Conservation (phyloP, 2,329 filamentous ascomycete genomes). For the Colletotrichum shisoi region DNA sequence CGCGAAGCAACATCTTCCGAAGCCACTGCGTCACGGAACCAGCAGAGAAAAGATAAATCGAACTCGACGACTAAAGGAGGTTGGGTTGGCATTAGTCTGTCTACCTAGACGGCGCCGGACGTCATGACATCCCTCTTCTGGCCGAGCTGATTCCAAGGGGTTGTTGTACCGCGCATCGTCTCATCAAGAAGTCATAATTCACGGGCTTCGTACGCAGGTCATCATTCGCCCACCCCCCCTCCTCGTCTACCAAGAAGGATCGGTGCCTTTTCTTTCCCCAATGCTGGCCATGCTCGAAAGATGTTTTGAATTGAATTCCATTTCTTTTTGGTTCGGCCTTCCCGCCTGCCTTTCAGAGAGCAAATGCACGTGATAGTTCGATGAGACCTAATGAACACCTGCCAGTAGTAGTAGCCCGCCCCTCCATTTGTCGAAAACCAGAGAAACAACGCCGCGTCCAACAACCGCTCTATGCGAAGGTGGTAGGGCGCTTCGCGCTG, state of each 20-base stretch:
- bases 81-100: constrained; percentile 18
- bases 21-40: background rate
- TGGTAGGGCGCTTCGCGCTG: constrained; percentile 89
- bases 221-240: constrained; percentile 22
- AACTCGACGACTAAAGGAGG: background rate
- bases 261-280: constrained; percentile 20
- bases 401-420: constrained; percentile 57
- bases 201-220: constrained; percentile 37
- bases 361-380: constrained; percentile 68
- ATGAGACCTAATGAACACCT: constrained; percentile 69
- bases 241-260: constrained; percentile 26
- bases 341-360: constrained; percentile 56
- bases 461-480: constrained; percentile 83
- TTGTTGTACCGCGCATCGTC: constrained; percentile 17
- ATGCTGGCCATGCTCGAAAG: constrained; percentile 33
- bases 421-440: constrained; percentile 52
- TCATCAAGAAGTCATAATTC: constrained; percentile 37
- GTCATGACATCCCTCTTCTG: constrained; percentile 19
- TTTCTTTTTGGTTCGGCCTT: constrained; percentile 43
- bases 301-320: constrained; percentile 50
- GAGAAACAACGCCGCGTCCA: constrained; percentile 55
- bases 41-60: background rate
- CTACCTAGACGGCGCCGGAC: constrained; percentile 14
- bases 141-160: constrained; percentile 7
- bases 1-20: background rate